Percentiles rank a stretch among this genome's conserved stretches.
Evolutionary conservation across 768 basidiomycete species (phyloP).

Genomic region (Hericium erinaceus): DNA sequence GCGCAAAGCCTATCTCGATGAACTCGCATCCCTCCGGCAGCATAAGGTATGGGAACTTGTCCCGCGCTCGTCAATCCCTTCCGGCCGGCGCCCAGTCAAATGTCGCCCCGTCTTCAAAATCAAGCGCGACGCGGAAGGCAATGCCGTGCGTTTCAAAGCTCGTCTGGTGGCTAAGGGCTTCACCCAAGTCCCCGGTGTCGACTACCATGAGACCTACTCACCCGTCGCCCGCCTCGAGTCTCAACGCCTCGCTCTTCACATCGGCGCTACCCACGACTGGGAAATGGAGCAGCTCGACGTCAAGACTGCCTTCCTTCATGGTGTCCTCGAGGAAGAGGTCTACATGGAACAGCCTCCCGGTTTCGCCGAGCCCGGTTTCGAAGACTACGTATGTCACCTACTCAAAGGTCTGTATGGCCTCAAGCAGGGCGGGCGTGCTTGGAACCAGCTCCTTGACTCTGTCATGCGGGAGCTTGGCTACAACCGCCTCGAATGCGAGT

Average conservation of each 20-base stretch:
- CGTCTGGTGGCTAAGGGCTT: constrained; percentile 28
- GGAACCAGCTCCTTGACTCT: too few relatives aligned
- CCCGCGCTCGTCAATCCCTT: neutral
- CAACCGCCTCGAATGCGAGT: too few relatives aligned
- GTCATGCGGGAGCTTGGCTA: too few relatives aligned
- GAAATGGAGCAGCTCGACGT: constrained; percentile 34
- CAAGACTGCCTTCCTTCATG: constrained; percentile 31
- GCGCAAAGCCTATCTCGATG: neutral
- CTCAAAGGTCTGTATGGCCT: constrained; percentile 7
- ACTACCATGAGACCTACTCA: constrained; percentile 22
- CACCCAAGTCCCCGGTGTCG: constrained; percentile 23
- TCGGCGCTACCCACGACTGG: constrained; percentile 26
- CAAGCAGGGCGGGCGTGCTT: too few relatives aligned
- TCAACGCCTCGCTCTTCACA: constrained; percentile 21
- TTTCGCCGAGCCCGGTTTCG: constrained; percentile 2
- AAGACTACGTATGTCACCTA: constrained; percentile 15
- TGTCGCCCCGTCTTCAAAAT: constrained; percentile 22
- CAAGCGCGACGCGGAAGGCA: constrained; percentile 22
- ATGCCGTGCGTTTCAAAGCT: constrained; percentile 22
- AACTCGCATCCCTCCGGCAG: neutral
- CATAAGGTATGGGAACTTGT: neutral
- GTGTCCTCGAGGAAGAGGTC: constrained; percentile 17
- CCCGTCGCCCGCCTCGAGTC: constrained; percentile 14
- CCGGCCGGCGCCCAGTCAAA: neutral
- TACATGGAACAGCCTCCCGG: constrained; percentile 30